phyloP scores from a whole-genome alignment of 2,329 filamentous ascomycete genomes.

The Rutstroemia sydowiana region DNA sequence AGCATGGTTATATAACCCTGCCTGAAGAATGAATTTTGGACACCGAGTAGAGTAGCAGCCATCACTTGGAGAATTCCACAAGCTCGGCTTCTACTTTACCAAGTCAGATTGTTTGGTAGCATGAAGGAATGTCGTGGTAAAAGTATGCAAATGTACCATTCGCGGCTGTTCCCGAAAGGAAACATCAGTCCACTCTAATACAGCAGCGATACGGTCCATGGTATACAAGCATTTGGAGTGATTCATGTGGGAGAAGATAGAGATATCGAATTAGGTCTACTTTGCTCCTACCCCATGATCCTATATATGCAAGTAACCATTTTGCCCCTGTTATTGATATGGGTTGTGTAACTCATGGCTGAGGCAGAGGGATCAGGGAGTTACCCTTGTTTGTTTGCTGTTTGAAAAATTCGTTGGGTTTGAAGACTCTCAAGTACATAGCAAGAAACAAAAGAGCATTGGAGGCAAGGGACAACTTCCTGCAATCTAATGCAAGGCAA shows the following conservation, averaged over 20 bases:
- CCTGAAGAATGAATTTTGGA: too few species aligned
- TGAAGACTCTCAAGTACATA: not conserved
- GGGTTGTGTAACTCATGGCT: not conserved
- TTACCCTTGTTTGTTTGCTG: not conserved
- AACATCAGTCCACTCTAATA: not conserved
- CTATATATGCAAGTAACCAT: slow-evolving; percentile 9
- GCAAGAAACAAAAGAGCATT: not conserved
- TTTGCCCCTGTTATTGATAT: slow-evolving; percentile 1
- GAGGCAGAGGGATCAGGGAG: not conserved
- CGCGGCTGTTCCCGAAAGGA: slow-evolving; percentile 3
- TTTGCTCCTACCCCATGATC: slow-evolving; percentile 3
- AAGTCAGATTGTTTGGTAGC: not conserved
- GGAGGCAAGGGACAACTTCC: not conserved
- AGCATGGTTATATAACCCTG: too few species aligned
- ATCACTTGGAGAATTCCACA: too few species aligned
- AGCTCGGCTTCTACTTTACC: too few species aligned
- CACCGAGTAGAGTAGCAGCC: too few species aligned
- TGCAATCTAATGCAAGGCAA: not conserved
- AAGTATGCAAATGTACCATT: slow-evolving; percentile 4
- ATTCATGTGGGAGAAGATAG: not conserved
- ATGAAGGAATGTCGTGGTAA: not conserved
- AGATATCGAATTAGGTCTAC: not conserved
- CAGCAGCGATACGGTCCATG: not conserved
- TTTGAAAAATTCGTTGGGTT: not conserved
- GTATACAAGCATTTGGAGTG: not conserved